Percentiles rank a stretch among this genome's conserved stretches.
phyloP scores from a whole-genome alignment of 2,329 filamentous ascomycete genomes.

The Ceratocystis albifundus region DNA sequence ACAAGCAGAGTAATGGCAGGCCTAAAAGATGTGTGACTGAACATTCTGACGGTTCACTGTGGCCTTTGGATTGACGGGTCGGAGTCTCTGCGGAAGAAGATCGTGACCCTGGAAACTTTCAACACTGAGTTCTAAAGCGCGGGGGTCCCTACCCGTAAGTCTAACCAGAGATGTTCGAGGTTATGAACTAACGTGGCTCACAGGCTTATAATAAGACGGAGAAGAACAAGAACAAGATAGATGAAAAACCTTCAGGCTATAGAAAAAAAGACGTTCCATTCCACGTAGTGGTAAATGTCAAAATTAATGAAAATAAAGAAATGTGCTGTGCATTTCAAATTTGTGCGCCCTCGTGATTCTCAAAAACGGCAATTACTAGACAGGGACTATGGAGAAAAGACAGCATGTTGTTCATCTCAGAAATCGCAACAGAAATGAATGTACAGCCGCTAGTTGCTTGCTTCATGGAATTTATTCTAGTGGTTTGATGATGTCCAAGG shows the following conservation, averaged over 20 bases:
- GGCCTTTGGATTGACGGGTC: neutral
- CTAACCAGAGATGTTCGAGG: neutral
- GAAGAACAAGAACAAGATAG: neutral
- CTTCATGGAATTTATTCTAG: neutral
- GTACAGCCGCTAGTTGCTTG: too few species aligned
- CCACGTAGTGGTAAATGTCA: too few species aligned
- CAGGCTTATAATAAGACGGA: too few species aligned
- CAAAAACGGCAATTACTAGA: neutral
- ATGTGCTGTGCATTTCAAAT: neutral
- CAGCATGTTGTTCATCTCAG: neutral
- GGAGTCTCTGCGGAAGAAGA: neutral
- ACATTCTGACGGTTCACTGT: neutral
- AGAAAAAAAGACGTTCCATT: too few species aligned
- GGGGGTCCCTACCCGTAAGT: neutral
- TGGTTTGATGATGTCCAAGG: neutral
- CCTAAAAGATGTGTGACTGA: neutral
- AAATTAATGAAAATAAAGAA: too few species aligned
- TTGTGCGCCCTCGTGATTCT: neutral
- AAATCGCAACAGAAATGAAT: neutral
- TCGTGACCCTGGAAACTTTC: too few species aligned
- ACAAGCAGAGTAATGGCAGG: neutral
- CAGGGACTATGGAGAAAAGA: neutral
- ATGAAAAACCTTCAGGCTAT: neutral
- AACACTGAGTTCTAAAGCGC: neutral
- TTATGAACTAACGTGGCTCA: too few species aligned